phyloP scores from a whole-genome alignment of 176 grass and related monocot genomes.

The Bothriochloa decipiens region DNA sequence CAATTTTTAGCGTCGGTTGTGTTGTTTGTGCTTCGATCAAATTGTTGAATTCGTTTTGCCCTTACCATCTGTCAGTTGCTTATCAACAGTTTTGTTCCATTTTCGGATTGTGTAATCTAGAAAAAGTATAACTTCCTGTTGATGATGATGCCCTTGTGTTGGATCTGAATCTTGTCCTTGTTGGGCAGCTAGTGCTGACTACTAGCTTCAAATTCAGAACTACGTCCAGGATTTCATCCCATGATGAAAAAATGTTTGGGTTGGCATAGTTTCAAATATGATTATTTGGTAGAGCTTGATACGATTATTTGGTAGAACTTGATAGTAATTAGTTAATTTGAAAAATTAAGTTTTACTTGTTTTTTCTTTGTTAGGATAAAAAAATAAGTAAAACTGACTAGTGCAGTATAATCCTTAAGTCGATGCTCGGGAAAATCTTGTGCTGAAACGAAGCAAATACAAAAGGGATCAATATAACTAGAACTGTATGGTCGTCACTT shows the following conservation, averaged over 20 bases:
- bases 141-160: neutral
- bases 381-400: no score
- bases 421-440: no score
- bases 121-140: neutral
- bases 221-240: neutral
- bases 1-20: slow-evolving; percentile 7
- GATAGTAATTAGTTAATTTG: neutral
- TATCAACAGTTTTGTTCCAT: slow-evolving; percentile 32
- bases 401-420: no score
- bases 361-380: neutral
- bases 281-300: neutral
- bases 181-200: neutral
- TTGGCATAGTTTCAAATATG: neutral
- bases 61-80: neutral
- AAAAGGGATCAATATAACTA: neutral
- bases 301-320: neutral
- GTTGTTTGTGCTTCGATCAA: slow-evolving; percentile 20
- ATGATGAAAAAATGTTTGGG: no score
- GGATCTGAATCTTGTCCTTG: neutral
- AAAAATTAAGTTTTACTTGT: neutral
- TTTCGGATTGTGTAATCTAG: neutral
- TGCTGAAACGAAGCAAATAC: neutral
- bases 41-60: slow-evolving; percentile 12
- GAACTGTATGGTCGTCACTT: neutral
- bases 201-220: neutral